Evolutionary conservation across 2,329 filamentous ascomycete genomes (phyloP), one percentile per base, ranked within the genome.

Genomic region (Hymenoscyphus salicellus): DNA sequence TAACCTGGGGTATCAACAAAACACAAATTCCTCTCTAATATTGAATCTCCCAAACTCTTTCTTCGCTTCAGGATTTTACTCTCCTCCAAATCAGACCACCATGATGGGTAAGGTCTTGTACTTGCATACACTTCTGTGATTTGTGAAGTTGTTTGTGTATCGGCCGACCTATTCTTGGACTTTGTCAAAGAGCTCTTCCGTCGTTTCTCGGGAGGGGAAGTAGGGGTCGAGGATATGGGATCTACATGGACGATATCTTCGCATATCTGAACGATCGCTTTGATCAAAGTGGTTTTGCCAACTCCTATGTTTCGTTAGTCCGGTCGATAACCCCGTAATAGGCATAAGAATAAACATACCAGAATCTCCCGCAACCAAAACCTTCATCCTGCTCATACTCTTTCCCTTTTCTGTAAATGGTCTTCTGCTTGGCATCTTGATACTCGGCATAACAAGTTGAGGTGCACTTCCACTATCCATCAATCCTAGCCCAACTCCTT

Each of bases 381-480:
- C 81, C 79, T 96, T 98, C 62, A 98, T 81, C 71, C 92, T 89
- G 1, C 94, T 94, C 75, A 98, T 85, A 38, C 84, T 84, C 78
- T 90, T 94, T 17, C 95, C 95, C 57, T 85, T 85, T n/a, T 90
- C 87, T 0, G 95, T 97, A 76, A 98, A 98, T 0, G 93, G 93
- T 60, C 93, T 85, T 59, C 95, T 87, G 66, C 87, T 90, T 3
- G 95, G 94, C 86, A 99, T 95, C 67, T 86, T 88, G 72, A 99
- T 89, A 74, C 93, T 97, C 5, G 95, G 95, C 95, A 99, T 99
- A 66, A 99, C 91, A n/a, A 99, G 84, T 77, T 98, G 93, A 28
- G 90, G 89, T 49, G 81, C 82, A 66, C 76, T 81, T 58, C 79
- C 78, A 80, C 82, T 75, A 84, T 88, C 73, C 68, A 78, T 69